Base-by-base conservation (phyloP, 2,329 filamentous ascomycete species). In the Hysterium pulicare region DNA sequence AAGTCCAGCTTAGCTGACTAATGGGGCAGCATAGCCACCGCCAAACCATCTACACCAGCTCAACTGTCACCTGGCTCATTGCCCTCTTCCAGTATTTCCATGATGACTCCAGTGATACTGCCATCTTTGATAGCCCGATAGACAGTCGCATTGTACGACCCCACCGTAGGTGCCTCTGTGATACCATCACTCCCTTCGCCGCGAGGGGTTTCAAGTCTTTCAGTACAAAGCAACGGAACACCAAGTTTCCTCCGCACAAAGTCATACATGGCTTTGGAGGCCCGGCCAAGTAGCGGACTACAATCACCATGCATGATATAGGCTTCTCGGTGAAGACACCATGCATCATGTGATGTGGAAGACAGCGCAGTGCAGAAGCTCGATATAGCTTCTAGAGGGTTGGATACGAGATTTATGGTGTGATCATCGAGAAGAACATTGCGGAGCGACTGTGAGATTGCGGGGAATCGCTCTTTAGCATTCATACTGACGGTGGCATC, bases 231-330 rank as follows among this genome's bases (percentile, higher is more conserved):
- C 26, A 62, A 48, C 20, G 59, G 55, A 2, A 71, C 54, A 1
- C 43, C 48, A 15, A 71, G 54, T 5, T 57, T 56, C 8, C 51
- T 44, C 2, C 69, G 61, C 6, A 71, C 63, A 41, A 62, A 66
- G 3, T 31, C 34, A 51, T 71, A 72, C 16, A 71, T 44, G 2
- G 38, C 48, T 24, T 47, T 47, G 7, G 66, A 63, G 4, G 59
- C 55, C 6, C 42, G 36, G 22, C 68, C 61, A 2, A 71, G 59
- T 31, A 62, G 53, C 4, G 20, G 15, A 3, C 46, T 41, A 10
- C 50, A 51, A 35, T 46, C 40, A 3, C 32, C 23, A 4, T 21
- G 7, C 13, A 10, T 46, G 35, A 30, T 42, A 15, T 20, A 39
- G 21, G 16, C 38, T 2, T 36, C 17, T 1, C 49, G 45, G 15